phyloP scores from a whole-genome alignment of 768 basidiomycete genomes.

The Pisolithus albus region DNA sequence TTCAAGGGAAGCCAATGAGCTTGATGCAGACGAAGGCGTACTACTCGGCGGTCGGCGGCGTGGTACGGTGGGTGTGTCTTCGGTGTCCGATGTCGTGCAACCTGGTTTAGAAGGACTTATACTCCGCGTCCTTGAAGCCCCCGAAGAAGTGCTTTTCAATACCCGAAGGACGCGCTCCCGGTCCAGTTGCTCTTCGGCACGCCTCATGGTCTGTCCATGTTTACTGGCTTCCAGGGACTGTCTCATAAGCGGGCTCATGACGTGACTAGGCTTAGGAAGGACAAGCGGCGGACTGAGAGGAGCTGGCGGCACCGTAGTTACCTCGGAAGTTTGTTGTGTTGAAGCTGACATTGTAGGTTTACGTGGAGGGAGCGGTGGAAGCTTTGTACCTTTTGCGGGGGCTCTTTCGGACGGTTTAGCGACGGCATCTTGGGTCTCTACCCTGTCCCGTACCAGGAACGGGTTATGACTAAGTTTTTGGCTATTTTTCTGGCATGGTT shows the following conservation, averaged over 20 bases:
- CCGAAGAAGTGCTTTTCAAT: slow-evolving; percentile 52
- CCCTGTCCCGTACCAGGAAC: slow-evolving; percentile 21
- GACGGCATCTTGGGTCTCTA: neutral
- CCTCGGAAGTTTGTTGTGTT: slow-evolving; percentile 18
- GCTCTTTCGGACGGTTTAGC: slow-evolving; percentile 9
- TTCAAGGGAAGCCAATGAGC: slow-evolving; percentile 33
- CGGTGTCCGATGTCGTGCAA: slow-evolving; percentile 5
- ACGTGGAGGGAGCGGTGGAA: slow-evolving; percentile 29
- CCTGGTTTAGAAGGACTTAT: slow-evolving; percentile 22
- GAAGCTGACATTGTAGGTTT: slow-evolving; percentile 25
- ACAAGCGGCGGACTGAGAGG: slow-evolving; percentile 14
- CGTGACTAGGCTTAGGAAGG: slow-evolving; percentile 32
- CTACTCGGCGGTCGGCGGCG: slow-evolving; percentile 29
- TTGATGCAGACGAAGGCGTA: slow-evolving; percentile 27
- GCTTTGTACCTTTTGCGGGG: slow-evolving; percentile 12
- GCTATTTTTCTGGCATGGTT: slow-evolving; percentile 7
- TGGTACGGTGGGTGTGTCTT: slow-evolving; percentile 20
- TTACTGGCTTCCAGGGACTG: slow-evolving; percentile 72
- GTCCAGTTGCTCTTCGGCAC: slow-evolving; percentile 60
- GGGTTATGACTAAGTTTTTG: slow-evolving; percentile 26
- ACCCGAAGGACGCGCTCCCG: slow-evolving; percentile 66
- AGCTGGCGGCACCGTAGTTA: neutral
- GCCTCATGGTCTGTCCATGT: slow-evolving; percentile 62
- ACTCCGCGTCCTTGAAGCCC: slow-evolving; percentile 26
- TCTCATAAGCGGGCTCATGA: slow-evolving; percentile 60